Conservation (phyloP, 108 stramenopile genomes). For the Discostella stelligeroides region DNA sequence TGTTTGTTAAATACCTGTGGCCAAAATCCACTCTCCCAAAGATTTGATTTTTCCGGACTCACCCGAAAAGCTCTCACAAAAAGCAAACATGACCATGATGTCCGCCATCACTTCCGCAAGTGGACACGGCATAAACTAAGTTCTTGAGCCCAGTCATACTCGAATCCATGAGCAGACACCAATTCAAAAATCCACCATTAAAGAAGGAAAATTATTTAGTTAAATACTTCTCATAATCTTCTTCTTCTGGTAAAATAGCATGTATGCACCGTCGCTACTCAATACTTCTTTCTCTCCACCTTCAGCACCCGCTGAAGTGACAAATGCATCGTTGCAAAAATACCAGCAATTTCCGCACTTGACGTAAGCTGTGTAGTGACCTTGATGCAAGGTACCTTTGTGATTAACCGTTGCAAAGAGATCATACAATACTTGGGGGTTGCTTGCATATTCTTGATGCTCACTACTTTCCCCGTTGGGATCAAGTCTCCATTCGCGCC, state of each 20-base stretch:
- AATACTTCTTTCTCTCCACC: conserved; percentile 58
- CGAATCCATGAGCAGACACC: too few relatives aligned
- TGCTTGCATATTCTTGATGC: conserved; percentile 13
- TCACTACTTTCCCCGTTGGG: not conserved
- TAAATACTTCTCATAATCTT: not conserved
- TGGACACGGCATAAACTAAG: too few relatives aligned
- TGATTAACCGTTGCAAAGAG: conserved; percentile 83
- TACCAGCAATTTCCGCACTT: conserved; percentile 77
- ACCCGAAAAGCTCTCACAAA: too few relatives aligned
- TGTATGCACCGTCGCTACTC: conserved; percentile 66
- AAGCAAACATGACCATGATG: too few relatives aligned
- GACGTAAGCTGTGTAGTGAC: conserved; percentile 69
- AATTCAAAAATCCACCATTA: too few relatives aligned
- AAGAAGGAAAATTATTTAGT: too few relatives aligned
- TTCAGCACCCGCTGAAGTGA: conserved; percentile 36
- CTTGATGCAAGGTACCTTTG: conserved; percentile 70
- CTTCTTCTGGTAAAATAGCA: conserved; percentile 66
- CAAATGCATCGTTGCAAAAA: conserved; percentile 70
- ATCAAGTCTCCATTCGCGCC: not conserved
- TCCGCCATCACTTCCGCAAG: too few relatives aligned
- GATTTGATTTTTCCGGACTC: too few relatives aligned
- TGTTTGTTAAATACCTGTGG: too few relatives aligned
- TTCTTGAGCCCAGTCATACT: too few relatives aligned
- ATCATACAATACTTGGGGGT: conserved; percentile 67
- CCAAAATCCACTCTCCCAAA: too few relatives aligned